phyloP scores from a whole-genome alignment of 441 rosid species.

The Brassica balearica region DNA sequence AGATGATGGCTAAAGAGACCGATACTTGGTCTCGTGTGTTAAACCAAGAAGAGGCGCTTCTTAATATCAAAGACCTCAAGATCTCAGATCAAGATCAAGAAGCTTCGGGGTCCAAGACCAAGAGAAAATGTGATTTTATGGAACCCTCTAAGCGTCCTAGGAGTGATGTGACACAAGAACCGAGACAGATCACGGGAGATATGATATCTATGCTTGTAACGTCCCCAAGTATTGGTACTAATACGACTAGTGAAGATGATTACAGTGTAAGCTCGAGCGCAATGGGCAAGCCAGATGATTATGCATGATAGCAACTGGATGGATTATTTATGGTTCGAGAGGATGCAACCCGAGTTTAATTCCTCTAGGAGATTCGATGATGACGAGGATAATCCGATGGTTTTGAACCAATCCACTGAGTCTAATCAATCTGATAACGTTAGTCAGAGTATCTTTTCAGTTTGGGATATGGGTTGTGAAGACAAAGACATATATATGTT shows the following conservation, averaged over 20 bases:
- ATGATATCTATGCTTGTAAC: slow-evolving; percentile 15
- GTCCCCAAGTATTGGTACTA: slow-evolving; percentile 23
- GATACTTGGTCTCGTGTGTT: slow-evolving; percentile 32
- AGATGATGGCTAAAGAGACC: slow-evolving; percentile 39
- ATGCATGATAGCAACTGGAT: slow-evolving; percentile 9
- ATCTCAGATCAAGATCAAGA: slow-evolving; percentile 15
- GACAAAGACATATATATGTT: slow-evolving; percentile 10
- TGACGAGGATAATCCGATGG: slow-evolving; percentile 7
- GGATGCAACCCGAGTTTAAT: slow-evolving; percentile 18
- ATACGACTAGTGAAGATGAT: slow-evolving; percentile 24
- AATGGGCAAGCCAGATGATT: background rate
- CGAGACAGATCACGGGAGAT: slow-evolving; percentile 6
- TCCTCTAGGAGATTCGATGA: slow-evolving; percentile 14
- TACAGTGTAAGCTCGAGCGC: slow-evolving; percentile 12
- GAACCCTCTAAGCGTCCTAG: slow-evolving; percentile 18
- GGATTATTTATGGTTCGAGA: slow-evolving; percentile 18
- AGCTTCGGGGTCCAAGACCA: background rate
- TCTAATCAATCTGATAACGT: slow-evolving; percentile 7
- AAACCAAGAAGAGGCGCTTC: slow-evolving; percentile 36
- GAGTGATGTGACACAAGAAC: background rate
- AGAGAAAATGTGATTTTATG: slow-evolving; percentile 19
- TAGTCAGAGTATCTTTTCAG: slow-evolving; percentile 20
- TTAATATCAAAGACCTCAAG: slow-evolving; percentile 14
- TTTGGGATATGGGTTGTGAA: slow-evolving; percentile 27
- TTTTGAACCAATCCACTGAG: slow-evolving; percentile 1